Evolutionary conservation across 2,329 filamentous ascomycete genomes (phyloP), one percentile per base, ranked within the genome.

Genomic region (Hypoxylon sp.): DNA sequence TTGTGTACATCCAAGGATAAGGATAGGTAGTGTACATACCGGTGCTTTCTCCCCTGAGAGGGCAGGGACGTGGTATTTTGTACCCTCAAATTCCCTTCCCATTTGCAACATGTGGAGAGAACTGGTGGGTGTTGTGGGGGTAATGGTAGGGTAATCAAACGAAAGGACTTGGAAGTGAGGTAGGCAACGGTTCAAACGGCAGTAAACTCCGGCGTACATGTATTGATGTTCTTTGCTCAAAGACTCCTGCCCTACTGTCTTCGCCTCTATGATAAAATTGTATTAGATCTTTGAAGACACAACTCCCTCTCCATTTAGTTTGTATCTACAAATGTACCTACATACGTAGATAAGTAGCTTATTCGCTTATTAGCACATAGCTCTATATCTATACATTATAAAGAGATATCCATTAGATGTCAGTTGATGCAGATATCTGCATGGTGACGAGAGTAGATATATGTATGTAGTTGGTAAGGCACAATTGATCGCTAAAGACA

Each of bases 111-210:
- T 28, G 48, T 41, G 59, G 32, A 52, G 52, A 64, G 58, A 63
- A 60, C 59, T 52, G 49, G 59, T 68, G 50, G 66, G 32, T 59
- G 30, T 30, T 60, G 57, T 66, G 65, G 67, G 69, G 69, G 61
- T 67, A 45, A 38, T 63, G 58, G 58, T 67, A 69, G 60, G 58
- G 60, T 67, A 69, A 63, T 65, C 49, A 69, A 67, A 65, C 65
- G 52, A 57, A 68, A 59, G 46, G 60, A 34, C n/a, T n/a, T n/a
- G n/a, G n/a, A 55, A 21, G 34, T 59, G 48, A 59, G 14, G n/a
- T 55, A 43, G 57, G 60, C 48, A 50, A 53, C 60, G 63, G 63
- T 69, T 69, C 55, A 65, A 50, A 71, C 65, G 66, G 69, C 66
- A 71, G 60, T 63, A 61, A 63, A 43, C 52, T 71, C 68, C 62